Evolutionary conservation across 2,329 filamentous ascomycete genomes (phyloP).

Genomic region (Remersonia thermophila): DNA sequence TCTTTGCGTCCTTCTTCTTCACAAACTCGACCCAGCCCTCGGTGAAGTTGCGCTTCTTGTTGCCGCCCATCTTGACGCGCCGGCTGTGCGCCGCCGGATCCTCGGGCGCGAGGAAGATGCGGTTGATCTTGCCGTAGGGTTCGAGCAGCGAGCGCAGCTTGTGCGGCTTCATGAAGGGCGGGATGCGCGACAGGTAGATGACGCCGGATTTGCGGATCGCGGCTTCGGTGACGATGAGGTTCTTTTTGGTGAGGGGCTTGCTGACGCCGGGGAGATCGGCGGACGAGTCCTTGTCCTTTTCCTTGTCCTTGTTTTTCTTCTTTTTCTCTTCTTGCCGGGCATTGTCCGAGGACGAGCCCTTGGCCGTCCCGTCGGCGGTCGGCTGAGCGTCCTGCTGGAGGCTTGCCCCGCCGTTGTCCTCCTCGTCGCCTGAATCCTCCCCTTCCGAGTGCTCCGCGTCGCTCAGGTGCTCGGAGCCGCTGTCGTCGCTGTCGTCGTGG

Average conservation of each 20-base stretch:
- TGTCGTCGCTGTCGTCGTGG: constrained; percentile 27
- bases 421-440: constrained; percentile 17
- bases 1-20: constrained; percentile 63
- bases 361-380: constrained; percentile 3
- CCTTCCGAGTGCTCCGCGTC: no score
- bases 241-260: constrained; percentile 50
- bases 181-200: constrained; percentile 71
- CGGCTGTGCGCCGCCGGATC: constrained; percentile 52
- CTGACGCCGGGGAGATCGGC: constrained; percentile 35
- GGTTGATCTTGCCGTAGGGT: constrained; percentile 63
- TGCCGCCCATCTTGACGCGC: constrained; percentile 61
- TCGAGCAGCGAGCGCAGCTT: constrained; percentile 65
- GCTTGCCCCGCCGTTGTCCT: constrained; percentile 16
- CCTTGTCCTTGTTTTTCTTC: constrained; percentile 14
- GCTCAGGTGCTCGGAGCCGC: no score
- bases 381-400: constrained; percentile 11
- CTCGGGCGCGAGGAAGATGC: constrained; percentile 70
- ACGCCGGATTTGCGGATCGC: constrained; percentile 65
- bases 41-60: constrained; percentile 69
- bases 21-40: constrained; percentile 83
- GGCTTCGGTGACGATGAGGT: constrained; percentile 51
- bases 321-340: constrained; percentile 18
- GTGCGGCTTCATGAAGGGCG: constrained; percentile 76
- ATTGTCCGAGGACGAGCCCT: no score
- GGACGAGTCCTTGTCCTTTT: constrained; percentile 1